Conservation (phyloP, 1,284 basidiomycete species). For the Malassezia furfur region DNA sequence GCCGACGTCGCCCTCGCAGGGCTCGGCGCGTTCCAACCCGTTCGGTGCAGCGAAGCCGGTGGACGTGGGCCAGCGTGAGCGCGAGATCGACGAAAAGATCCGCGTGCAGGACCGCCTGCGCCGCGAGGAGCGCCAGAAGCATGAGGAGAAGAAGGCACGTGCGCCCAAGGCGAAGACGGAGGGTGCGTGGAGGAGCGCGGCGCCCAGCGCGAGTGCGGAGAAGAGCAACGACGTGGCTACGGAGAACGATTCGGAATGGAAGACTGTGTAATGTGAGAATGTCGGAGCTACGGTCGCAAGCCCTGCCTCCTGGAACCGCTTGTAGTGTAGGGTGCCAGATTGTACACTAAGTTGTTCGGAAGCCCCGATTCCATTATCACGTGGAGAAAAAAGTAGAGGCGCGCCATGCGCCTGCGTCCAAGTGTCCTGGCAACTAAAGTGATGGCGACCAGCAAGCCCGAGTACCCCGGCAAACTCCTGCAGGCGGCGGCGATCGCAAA, state of each 20-base stretch:
- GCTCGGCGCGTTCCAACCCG: constrained; percentile 55
- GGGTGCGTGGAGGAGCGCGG: background rate
- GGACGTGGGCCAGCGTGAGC: constrained; percentile 67
- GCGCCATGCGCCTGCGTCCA: background rate
- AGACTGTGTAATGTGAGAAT: background rate
- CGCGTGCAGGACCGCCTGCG: constrained; percentile 31
- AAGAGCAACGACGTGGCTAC: background rate
- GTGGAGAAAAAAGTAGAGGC: background rate
- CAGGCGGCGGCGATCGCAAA: constrained; percentile 38
- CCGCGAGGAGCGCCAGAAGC: constrained; percentile 30
- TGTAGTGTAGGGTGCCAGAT: background rate
- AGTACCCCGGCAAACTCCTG: constrained; percentile 40
- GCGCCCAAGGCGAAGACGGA: background rate
- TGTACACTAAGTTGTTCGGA: background rate
- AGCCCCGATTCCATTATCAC: background rate
- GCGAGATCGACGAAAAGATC: constrained; percentile 57
- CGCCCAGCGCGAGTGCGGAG: background rate
- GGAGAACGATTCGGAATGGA: background rate
- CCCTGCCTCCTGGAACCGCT: background rate
- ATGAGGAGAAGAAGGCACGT: constrained; percentile 29
- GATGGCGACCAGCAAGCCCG: constrained; percentile 14
- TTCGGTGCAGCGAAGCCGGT: constrained; percentile 88
- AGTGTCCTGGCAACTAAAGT: background rate
- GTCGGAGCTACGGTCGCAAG: background rate
- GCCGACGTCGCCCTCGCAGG: constrained; percentile 64